Evolutionary conservation across 768 basidiomycete genomes (phyloP).

Genomic region (Macrolepiota dolichaula): DNA sequence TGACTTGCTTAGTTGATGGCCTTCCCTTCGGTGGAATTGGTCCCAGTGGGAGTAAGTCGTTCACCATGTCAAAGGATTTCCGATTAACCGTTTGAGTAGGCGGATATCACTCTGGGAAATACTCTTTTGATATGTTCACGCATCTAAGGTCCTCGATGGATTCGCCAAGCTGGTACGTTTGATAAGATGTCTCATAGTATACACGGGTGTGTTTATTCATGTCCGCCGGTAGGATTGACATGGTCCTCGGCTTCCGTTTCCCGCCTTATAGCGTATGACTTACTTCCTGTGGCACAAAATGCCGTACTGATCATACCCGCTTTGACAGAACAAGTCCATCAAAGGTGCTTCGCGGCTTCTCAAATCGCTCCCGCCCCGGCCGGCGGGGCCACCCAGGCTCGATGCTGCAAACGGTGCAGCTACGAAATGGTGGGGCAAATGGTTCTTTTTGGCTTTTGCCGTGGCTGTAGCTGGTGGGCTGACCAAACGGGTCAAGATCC

Average conservation of each 20-base stretch:
- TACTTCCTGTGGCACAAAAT: background rate
- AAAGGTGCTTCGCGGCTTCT: background rate
- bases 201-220: background rate
- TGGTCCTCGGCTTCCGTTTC: conserved; percentile 47
- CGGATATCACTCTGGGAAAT: conserved; percentile 72
- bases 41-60: conserved; percentile 61
- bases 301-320: background rate
- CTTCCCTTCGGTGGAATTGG: conserved; percentile 77
- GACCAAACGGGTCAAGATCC: conserved; percentile 34
- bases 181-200: background rate
- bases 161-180: conserved; percentile 52
- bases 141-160: conserved; percentile 63
- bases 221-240: conserved; percentile 40
- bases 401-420: conserved; percentile 9
- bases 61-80: background rate
- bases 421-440: conserved; percentile 38
- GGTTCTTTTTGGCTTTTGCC: conserved; percentile 46
- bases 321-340: background rate
- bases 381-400: conserved; percentile 34
- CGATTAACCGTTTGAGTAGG: conserved; percentile 32
- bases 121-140: conserved; percentile 74
- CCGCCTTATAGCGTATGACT: conserved; percentile 53
- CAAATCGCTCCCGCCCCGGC: conserved; percentile 38
- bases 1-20: conserved; percentile 40
- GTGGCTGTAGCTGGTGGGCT: conserved; percentile 40